phyloP scores from a whole-genome alignment of 768 basidiomycete species.

The Crucibulum laeve region DNA sequence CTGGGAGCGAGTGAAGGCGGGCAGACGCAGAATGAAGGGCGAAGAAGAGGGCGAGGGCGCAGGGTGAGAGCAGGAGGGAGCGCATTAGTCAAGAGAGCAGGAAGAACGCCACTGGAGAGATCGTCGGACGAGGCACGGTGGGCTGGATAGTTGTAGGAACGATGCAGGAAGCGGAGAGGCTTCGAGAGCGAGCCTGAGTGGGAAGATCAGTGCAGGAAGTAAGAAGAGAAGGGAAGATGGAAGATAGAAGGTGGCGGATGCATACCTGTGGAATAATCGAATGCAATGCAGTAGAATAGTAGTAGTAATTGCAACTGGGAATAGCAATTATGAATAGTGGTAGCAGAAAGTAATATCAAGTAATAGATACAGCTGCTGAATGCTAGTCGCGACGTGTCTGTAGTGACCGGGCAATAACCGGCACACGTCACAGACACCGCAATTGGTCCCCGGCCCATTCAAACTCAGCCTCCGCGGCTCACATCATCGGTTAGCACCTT shows the following conservation, averaged over 20 bases:
- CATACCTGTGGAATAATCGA: no score
- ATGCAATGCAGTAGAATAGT: background rate
- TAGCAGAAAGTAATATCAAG: conserved; percentile 1
- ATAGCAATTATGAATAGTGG: conserved; percentile 7
- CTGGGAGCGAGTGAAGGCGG: conserved; percentile 67
- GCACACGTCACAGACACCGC: conserved; percentile 2
- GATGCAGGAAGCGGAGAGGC: no score
- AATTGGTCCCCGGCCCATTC: conserved; percentile 7
- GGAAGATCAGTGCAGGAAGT: no score
- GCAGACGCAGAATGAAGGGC: conserved; percentile 24
- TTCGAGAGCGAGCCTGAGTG: no score
- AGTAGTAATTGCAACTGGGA: background rate
- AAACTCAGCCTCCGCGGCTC: conserved; percentile 16
- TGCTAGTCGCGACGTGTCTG: no score
- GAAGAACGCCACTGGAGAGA: no score
- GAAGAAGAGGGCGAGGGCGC: conserved; percentile 21
- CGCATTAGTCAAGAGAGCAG: conserved; percentile 20
- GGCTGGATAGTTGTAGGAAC: no score
- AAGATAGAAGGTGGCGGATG: no score
- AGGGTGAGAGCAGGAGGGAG: conserved; percentile 14
- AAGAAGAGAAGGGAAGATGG: no score
- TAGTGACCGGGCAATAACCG: conserved; percentile 11
- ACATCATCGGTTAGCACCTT: conserved; percentile 4
- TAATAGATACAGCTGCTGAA: conserved; percentile 6
- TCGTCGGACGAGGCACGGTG: no score